phyloP scores from a whole-genome alignment of 305 asterid genomes.

The Fraxinus latifolia region DNA sequence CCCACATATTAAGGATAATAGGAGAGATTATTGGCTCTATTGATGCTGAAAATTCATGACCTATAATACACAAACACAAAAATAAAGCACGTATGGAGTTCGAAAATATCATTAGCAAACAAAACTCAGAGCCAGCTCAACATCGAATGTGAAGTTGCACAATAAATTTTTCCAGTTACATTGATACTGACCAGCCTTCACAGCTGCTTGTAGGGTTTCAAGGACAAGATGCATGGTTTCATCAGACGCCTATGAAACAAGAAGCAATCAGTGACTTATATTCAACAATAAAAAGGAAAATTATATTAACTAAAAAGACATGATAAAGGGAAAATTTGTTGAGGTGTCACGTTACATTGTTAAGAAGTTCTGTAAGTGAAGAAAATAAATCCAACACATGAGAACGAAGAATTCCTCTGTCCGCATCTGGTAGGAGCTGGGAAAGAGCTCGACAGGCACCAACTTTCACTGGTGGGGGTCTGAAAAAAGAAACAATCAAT shows the following conservation, averaged over 20 bases:
- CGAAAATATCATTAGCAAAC: slow-evolving; percentile 10
- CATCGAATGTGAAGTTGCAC: slow-evolving; percentile 3
- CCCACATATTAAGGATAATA: slow-evolving; percentile 89
- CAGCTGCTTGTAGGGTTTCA: slow-evolving; percentile 87
- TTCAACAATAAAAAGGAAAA: slow-evolving; percentile 21
- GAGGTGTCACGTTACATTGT: slow-evolving; percentile 51
- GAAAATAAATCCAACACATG: slow-evolving; percentile 64
- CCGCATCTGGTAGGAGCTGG: slow-evolving; percentile 75
- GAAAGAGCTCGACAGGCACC: slow-evolving; percentile 95
- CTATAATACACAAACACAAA: slow-evolving; percentile 40
- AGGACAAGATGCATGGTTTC: slow-evolving; percentile 97
- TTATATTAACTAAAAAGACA: slow-evolving; percentile 1
- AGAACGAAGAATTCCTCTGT: slow-evolving; percentile 56
- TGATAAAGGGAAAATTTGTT: not conserved
- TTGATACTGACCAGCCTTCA: slow-evolving; percentile 69
- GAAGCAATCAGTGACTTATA: slow-evolving; percentile 20
- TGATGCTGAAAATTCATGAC: slow-evolving; percentile 57
- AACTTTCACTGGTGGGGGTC: slow-evolving; percentile 91
- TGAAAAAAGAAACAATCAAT: slow-evolving; percentile 32
- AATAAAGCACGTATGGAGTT: slow-evolving; percentile 19
- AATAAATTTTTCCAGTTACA: slow-evolving; percentile 4
- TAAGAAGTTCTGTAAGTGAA: slow-evolving; percentile 82
- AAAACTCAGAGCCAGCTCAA: slow-evolving; percentile 21
- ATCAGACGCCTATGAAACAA: slow-evolving; percentile 78
- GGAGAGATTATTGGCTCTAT: slow-evolving; percentile 83